Base-by-base conservation (phyloP, 805 yeast genomes). In the Monosporozyma servazzii region DNA sequence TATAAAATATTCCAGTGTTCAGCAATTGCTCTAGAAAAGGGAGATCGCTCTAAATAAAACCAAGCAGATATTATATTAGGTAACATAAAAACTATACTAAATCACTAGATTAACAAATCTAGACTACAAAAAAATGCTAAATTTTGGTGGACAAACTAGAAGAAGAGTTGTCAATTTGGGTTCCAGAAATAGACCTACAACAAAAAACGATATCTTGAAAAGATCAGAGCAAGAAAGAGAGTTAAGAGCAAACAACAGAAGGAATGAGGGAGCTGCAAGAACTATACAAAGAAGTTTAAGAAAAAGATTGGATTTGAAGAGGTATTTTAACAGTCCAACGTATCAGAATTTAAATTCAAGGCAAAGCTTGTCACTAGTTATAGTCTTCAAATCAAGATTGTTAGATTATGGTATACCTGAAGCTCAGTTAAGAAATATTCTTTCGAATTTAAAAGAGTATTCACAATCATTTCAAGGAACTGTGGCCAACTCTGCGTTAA, bases 91-190 rank as follows among this genome's bases (percentile, higher is more conserved):
- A 7, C 27, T 25, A 25, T 25, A 25, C 27, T 25, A 25, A 25
- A 5, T 7, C 7, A 25, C 7, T 25, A 7, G 7, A 25, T 25
- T 25, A 7, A 25, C 7, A 40, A 18, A 40, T 17, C 6, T 39
- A 18, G 15, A 3, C 29, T 9, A 29, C 17, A 43, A n/a, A 47
- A 23, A n/a, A 7, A 7, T 71, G 73, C 47, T 69, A 52, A 81
- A 82, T 69, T 87, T 86, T 69, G 77, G 81, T 10, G 95, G 95
- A 5, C 82, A 79, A 57, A 72, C 80, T 18, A 71, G 73, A 49
- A 75, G 80, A 55, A 71, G 80, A 49, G 71, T 85, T 37, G 77
- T 77, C 49, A 91, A 71, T 74, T 80, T 58, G 76, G 91, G 61
- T 70, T 84, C 64, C 56, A 74, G 58, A 55, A 65, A 66, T 66